phyloP scores from a whole-genome alignment of 495 filamentous ascomycete genomes.

The Tuber microsphaerosporum region DNA sequence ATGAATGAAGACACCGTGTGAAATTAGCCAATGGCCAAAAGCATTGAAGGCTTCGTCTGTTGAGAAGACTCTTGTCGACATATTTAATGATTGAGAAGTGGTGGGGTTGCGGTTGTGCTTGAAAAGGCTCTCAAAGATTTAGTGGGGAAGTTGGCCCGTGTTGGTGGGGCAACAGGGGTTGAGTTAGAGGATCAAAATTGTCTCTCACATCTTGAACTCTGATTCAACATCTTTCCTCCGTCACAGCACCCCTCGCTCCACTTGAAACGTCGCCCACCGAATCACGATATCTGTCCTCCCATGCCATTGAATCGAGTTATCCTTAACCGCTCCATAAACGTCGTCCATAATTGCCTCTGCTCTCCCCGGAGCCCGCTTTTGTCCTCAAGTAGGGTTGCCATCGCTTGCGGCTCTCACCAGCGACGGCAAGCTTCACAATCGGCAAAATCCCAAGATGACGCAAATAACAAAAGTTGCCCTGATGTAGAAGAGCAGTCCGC shows the following conservation, averaged over 20 bases:
- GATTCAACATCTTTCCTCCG: neutral
- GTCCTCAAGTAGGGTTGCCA: slow-evolving; percentile 15
- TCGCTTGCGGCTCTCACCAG: neutral
- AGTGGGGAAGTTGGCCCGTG: neutral
- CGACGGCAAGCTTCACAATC: neutral
- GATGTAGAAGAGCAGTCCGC: slow-evolving; percentile 25
- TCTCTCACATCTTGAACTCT: no score
- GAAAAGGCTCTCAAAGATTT: neutral
- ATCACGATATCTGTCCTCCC: slow-evolving; percentile 8
- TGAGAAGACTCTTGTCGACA: slow-evolving; percentile 16
- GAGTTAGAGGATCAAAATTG: neutral
- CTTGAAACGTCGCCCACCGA: neutral
- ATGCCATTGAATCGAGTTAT: slow-evolving; percentile 21
- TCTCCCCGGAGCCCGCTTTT: neutral
- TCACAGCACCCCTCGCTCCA: neutral
- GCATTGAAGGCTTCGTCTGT: slow-evolving; percentile 18
- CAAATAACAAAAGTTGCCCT: slow-evolving; percentile 1
- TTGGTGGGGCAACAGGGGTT: neutral
- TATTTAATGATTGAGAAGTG: slow-evolving; percentile 5
- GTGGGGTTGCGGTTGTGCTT: slow-evolving; percentile 12
- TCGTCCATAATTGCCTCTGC: neutral
- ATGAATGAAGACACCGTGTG: slow-evolving; percentile 35
- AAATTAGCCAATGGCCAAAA: slow-evolving; percentile 28
- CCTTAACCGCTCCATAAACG: slow-evolving; percentile 4
- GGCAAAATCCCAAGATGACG: slow-evolving; percentile 6